Evolutionary conservation across 768 basidiomycete species (phyloP), one percentile per base, ranked within the genome.

Genomic region (Lactifluus subvellereus): DNA sequence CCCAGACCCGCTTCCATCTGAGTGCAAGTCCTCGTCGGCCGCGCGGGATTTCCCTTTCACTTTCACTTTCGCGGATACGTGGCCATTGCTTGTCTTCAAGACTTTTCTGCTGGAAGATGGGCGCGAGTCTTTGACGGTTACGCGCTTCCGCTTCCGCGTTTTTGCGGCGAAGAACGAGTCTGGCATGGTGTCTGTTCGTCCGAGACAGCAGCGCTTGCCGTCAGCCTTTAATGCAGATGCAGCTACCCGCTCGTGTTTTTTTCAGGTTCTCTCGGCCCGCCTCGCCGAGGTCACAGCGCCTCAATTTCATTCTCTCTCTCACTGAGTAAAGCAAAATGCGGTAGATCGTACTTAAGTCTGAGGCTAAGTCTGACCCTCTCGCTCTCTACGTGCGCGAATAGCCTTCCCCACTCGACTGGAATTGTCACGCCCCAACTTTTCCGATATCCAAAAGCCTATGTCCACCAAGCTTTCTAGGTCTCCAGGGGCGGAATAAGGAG

Each of bases 381-480:
- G 73, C 53, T 71, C 69, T 66, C 74, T 75, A 59, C 79, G 77
- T 16, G 89, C 84, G 60, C 82, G 75, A 62, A 88, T 74, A 10
- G 92, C 94, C 62, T 82, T 80, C 0, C 88, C 92, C 1, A 85
- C 91, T 14, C 91, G 80, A 71, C 91, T 94, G 37, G 82, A 84
- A 68, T 84, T 93, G 66, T 82, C 78, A 63, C 86, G 77, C 1
- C 84, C 84, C 6, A 97, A 76, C 60, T 77, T 71, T 63, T 82
- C 78, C 37, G 84, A 87, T 59, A 96, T 86, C 94, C 94, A 97
- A 72, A 80, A 85, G 0, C 94, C 94, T 38, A 87, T 85, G 50
- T 86, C 84, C 2, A 83, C 86, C 49, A 94, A 77, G 62, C 81
- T 74, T n/a, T 84, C 80, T 45, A 94, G 75, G 69, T 92, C 82